Evolutionary conservation across 495 filamentous ascomycete species (phyloP), one percentile per base, ranked within the genome.

Genomic region (Aspergillus leporis): DNA sequence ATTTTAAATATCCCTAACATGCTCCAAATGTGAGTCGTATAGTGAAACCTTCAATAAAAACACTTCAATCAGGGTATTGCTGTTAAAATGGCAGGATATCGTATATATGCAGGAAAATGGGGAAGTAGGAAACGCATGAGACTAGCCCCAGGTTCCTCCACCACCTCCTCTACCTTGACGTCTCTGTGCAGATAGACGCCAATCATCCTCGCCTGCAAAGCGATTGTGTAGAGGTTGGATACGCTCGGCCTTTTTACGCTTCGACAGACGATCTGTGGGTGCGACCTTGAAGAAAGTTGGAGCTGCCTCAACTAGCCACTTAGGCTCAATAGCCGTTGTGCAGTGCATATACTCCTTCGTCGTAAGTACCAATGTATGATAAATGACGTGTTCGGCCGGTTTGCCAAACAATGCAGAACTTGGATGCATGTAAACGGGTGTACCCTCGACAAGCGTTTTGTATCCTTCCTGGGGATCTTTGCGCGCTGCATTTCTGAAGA

Each of bases 271-370:
- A 68, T 96, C 91, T 16, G 88, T 95, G 19, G 90, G 89, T 48
- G 94, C 94, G 9, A 98, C 90, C 81, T 97, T 96, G 83, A 98
- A 98, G 83, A 98, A 98, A 0, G 91, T 96, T 16, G 94, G 94
- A 23, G 94, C 94, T 10, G 92, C 93, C 59, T 96, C 92, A 10
- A 97, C 93, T 32, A 89, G 79, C 86, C 86, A 85, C 63, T 97
- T 97, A 1, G 94, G 93, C 69, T 98, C 94, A 63, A 98, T 97
- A 4, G 82, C 82, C 0, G 91, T 95, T 8, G 90, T 93, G 67
- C 81, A 88, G 59, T 97, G 92, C 94, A 98, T 98, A 73, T 97
- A 98, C 75, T 98, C 94, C 75, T 95, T 92, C 23, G 89, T 93
- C 9, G 94, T 98, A 61, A 97, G 82, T 0, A 98, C 90, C 38